Base-by-base conservation (phyloP, 2,329 filamentous ascomycete genomes). In the Gremmenia infestans region DNA sequence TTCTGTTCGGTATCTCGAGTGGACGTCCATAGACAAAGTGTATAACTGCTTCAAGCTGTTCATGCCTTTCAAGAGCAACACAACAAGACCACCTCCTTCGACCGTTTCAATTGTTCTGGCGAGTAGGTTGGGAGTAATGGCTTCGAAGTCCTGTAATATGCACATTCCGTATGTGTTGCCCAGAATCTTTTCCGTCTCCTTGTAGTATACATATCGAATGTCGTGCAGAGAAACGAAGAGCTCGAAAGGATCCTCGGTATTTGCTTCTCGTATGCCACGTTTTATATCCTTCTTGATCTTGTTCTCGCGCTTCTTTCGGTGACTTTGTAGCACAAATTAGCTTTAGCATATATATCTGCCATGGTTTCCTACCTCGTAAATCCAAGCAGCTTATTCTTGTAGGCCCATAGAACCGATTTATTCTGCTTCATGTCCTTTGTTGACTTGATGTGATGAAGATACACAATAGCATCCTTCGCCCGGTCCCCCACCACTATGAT, bases 241-340 rank as follows among this genome's bases (percentile, higher is more conserved):
- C 75, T 99, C 94, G 77, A 99, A 99, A 0, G 94, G 89, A 71
- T 99, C 94, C 71, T 96, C 91, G 53, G 85, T 82, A 72, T 99
- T 96, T 60, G 89, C 84, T 73, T 99, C 94, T 69, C 95, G 85
- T 63, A 92, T 91, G 46, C 94, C 94, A 67, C 91, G 84, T 77
- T 96, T 97, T 73, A 99, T 91, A 70, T 99, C 94, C 74, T 93
- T 96, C 77, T 96, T 96, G 73, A 99, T 97, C 78, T 97, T 99
- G 69, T 87, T 86, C 74, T 99, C 94, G 67, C 94, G 88, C 85
- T 99, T 99, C 80, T 96, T 95, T 54, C 94, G 89, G 74, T 99
- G 92, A 76, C 90, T 85, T 51, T n/a, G 36, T 52, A 25, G 8
- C 42, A 36, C 56, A 43, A 17, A 52, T 58, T n/a, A 60, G 55